A percentile compares a stretch with the other conserved stretches of the same genome.
phyloP scores from a whole-genome alignment of 345 rosid genomes.

The Rhizophora mangle region DNA sequence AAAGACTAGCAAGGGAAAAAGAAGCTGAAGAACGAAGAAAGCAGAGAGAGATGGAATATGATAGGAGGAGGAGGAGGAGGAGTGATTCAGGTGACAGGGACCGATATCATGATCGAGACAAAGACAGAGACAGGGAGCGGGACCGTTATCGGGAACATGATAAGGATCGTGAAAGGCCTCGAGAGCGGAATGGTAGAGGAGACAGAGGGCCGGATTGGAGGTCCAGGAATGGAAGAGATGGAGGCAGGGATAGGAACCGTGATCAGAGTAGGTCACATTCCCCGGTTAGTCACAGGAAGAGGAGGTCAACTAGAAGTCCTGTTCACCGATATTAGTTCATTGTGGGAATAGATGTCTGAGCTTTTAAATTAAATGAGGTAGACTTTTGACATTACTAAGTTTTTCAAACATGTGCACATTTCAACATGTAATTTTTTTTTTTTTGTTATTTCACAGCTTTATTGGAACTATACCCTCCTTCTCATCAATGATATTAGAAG shows the following conservation, averaged over 20 bases:
- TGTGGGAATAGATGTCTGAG: slow-evolving; percentile 50
- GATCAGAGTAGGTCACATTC: slow-evolving; percentile 81
- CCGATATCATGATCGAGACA: slow-evolving; percentile 48
- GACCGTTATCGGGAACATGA: slow-evolving; percentile 58
- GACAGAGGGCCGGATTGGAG: slow-evolving; percentile 60
- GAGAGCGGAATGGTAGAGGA: slow-evolving; percentile 58
- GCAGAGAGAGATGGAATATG: slow-evolving; percentile 67
- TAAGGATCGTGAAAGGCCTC: slow-evolving; percentile 57
- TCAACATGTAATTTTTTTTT: slow-evolving; percentile 47
- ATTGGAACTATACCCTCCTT: slow-evolving; percentile 59
- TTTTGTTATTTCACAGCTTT: slow-evolving; percentile 80
- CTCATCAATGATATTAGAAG: slow-evolving; percentile 51
- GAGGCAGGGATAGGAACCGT: slow-evolving; percentile 51
- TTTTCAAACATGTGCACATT: slow-evolving; percentile 43
- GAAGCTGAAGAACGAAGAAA: slow-evolving; percentile 76
- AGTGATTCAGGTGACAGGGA: slow-evolving; percentile 79
- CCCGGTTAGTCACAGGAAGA: slow-evolving; percentile 72
- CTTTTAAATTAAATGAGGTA: slow-evolving; percentile 70
- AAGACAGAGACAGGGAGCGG: slow-evolving; percentile 47
- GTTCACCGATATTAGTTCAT: slow-evolving; percentile 54
- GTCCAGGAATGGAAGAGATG: slow-evolving; percentile 70
- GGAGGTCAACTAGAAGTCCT: slow-evolving; percentile 78
- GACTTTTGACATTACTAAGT: slow-evolving; percentile 49
- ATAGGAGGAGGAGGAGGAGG: slow-evolving; percentile 47
- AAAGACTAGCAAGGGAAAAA: slow-evolving; percentile 71